These are phyloP conservation scores for Torulaspora pretoriensis DNA, from an alignment of 1,139 yeast species.

Conservation along the genomic window DNA sequence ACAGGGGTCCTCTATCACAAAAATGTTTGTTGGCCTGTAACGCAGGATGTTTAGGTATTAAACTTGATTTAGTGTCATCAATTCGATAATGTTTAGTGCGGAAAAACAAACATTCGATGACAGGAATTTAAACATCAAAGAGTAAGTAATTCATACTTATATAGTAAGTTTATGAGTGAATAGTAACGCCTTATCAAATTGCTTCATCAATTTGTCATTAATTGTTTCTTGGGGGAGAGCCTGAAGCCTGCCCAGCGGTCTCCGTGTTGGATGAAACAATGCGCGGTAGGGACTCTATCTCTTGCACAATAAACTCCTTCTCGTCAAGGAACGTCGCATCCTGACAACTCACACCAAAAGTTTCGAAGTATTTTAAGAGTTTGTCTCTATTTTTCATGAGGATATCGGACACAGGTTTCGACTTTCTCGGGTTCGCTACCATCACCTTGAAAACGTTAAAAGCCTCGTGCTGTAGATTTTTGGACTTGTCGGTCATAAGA, in stretches of 20 bases:
- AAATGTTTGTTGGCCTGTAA: slow-evolving; percentile 22
- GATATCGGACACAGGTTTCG: slow-evolving; percentile 74
- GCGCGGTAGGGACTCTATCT: slow-evolving; percentile 66
- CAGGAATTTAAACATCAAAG: background rate
- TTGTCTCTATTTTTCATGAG: slow-evolving; percentile 77
- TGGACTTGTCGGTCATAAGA: slow-evolving; percentile 79
- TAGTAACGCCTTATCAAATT: too few relatives aligned
- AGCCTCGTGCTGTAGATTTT: slow-evolving; percentile 83
- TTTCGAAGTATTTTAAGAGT: slow-evolving; percentile 62
- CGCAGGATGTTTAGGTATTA: background rate
- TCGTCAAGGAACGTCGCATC: slow-evolving; percentile 75
- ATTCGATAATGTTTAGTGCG: slow-evolving; percentile 1
- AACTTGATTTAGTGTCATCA: background rate
- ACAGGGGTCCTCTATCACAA: slow-evolving; percentile 33
- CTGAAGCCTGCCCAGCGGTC: slow-evolving; percentile 5
- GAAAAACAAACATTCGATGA: slow-evolving; percentile 2
- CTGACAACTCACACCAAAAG: slow-evolving; percentile 56
- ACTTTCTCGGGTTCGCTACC: slow-evolving; percentile 90
- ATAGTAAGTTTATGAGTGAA: too few relatives aligned
- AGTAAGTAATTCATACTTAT: too few relatives aligned
- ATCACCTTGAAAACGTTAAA: slow-evolving; percentile 90
- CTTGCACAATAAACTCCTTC: slow-evolving; percentile 70
- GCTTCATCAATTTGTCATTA: too few relatives aligned
- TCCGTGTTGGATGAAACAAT: slow-evolving; percentile 33
- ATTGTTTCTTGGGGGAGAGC: slow-evolving; percentile 8